phyloP scores from a whole-genome alignment of 2,329 filamentous ascomycete species.

The Dothistroma septosporum region DNA sequence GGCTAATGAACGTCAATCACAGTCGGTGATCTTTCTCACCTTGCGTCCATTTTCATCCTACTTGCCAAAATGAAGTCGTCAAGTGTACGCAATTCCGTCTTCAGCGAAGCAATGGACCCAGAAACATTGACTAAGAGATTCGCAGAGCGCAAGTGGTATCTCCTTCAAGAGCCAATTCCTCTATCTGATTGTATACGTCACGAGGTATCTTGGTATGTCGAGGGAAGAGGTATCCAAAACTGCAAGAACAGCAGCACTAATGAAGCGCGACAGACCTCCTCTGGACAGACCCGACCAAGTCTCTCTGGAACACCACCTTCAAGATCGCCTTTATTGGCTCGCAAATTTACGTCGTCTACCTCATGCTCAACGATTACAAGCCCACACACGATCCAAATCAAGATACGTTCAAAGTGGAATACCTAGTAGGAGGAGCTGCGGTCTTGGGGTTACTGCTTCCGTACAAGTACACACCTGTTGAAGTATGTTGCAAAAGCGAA shows the following conservation, averaged over 20 bases:
- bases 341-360: conserved; percentile 90
- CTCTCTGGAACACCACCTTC: conserved; percentile 86
- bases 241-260: conserved; percentile 16
- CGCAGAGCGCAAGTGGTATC: conserved; percentile 92
- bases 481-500: conserved; percentile 41
- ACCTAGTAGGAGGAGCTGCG: conserved; percentile 77
- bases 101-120: neutral
- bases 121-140: conserved; percentile 5
- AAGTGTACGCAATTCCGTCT: conserved; percentile 58
- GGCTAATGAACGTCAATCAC: conserved; percentile 12
- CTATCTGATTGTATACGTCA: conserved; percentile 90
- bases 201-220: conserved; percentile 66
- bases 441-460: conserved; percentile 78
- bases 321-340: conserved; percentile 91
- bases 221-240: neutral
- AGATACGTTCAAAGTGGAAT: conserved; percentile 96
- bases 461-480: conserved; percentile 73
- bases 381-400: conserved; percentile 95
- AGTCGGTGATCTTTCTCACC: conserved; percentile 88
- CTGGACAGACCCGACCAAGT: conserved; percentile 61
- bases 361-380: conserved; percentile 97
- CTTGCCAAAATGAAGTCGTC: conserved; percentile 91
- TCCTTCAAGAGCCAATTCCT: conserved; percentile 98
- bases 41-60: conserved; percentile 88
- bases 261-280: conserved; percentile 64